These are phyloP conservation scores for Strigomonas oncopelti DNA, from an alignment of 208 protist species.

Conservation along the genomic window DNA sequence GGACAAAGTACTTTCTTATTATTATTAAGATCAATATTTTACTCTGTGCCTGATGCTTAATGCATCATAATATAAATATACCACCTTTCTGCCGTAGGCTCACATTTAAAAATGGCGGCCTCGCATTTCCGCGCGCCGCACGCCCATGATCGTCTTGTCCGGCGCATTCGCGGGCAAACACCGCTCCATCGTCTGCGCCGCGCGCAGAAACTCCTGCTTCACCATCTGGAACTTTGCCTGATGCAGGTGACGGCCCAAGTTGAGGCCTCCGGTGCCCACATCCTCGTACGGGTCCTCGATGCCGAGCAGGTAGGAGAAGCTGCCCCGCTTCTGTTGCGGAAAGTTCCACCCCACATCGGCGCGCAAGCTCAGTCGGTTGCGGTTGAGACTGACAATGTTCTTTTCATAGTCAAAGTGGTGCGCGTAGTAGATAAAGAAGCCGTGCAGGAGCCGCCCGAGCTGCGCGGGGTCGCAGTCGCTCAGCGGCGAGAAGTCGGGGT, in stretches of 20 bases:
- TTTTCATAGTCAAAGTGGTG: constrained; percentile 81
- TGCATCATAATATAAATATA: too few relatives aligned
- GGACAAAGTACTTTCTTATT: too few relatives aligned
- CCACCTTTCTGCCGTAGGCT: neutral
- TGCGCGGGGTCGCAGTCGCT: constrained; percentile 63
- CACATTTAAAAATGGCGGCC: constrained; percentile 12
- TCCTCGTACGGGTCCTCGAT: constrained; percentile 90
- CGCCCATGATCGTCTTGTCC: constrained; percentile 80
- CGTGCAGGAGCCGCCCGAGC: constrained; percentile 71
- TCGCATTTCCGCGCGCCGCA: constrained; percentile 56
- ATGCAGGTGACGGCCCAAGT: constrained; percentile 84
- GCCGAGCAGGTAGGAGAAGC: constrained; percentile 75
- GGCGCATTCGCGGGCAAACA: constrained; percentile 62
- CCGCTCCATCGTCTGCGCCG: constrained; percentile 80
- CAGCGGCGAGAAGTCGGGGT: constrained; percentile 79
- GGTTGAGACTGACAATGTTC: constrained; percentile 75
- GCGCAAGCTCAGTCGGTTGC: constrained; percentile 49
- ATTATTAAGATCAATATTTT: too few relatives aligned
- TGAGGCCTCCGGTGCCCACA: constrained; percentile 75
- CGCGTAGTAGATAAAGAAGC: constrained; percentile 86
- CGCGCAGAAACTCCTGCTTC: constrained; percentile 82
- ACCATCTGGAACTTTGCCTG: constrained; percentile 85
- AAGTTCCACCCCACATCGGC: constrained; percentile 78
- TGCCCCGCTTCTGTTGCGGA: constrained; percentile 71
- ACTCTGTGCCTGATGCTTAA: too few relatives aligned